Evolutionary conservation across 2,329 filamentous ascomycete species (phyloP), one percentile per base, ranked within the genome.

Genomic region (Penicillium sp.): DNA sequence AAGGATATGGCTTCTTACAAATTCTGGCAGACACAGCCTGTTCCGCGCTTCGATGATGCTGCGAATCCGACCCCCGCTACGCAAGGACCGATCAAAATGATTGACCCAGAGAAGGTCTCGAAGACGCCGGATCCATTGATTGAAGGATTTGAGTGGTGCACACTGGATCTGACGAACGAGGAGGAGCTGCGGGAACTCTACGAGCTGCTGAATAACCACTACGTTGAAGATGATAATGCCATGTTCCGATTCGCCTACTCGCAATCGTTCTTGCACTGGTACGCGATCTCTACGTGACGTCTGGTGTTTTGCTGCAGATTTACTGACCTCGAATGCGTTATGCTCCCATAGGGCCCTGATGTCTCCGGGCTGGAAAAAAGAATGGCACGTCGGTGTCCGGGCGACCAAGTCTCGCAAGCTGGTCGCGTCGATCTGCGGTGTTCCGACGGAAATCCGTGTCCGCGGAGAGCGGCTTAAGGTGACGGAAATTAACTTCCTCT

Each of bases 231-330:
- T 75, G 90, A 92, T 69, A 93, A 96, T 75, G 92, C 94, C 63
- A 96, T 96, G 84, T 98, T 99, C 81, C 88, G 95, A 55, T 98
- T 99, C 83, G 94, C 95, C 76, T 99, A 99, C 80, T 96, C 92
- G 1, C 82, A 87, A 41, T 88, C 90, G 1, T 96, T 98, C 72
- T 82, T 99, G 50, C 89, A 92, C 75, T 99, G 95, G 92, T 92
- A 79, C 71, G 55, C 34, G 37, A 38, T 54, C 15, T 50, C 38
- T 28, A 11, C 12, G 5, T 35, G 17, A 25, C 10, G 7, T 17
- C 10, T 39, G 34, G 35, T 22, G 15, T 52, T 14, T 22, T n/a
- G 31, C n/a, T 5, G 7, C 28, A 11, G 3, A 35, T 20, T 49
- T 49, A 35, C 49, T 52, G 35, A 52, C 49, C 12, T 25, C 15